Evolutionary conservation across 1,284 basidiomycete species (phyloP).

Genomic region (Malassezia furfur): DNA sequence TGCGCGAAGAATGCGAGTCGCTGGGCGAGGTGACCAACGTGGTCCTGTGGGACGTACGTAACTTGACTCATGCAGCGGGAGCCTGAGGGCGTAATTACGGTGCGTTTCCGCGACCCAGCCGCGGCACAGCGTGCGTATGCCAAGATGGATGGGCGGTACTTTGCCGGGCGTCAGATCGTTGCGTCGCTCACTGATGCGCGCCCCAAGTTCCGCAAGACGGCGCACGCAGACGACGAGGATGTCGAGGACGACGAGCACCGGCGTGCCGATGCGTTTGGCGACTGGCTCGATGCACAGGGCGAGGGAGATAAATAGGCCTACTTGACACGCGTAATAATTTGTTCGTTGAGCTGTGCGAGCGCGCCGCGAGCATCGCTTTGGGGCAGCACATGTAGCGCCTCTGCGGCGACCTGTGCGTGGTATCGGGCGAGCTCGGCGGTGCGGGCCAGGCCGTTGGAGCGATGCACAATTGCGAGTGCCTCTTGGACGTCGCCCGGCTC

Average conservation of each 20-base stretch:
- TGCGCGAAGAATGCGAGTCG: slow-evolving; percentile 76
- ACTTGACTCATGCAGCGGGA: slow-evolving; percentile 59
- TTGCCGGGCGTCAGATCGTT: slow-evolving; percentile 71
- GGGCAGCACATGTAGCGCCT: slow-evolving; percentile 29
- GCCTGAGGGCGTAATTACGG: slow-evolving; percentile 84
- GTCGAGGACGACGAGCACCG: slow-evolving; percentile 7
- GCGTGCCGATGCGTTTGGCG: slow-evolving; percentile 23
- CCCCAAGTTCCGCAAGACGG: slow-evolving; percentile 59
- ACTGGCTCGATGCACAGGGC: slow-evolving; percentile 24
- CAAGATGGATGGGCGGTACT: slow-evolving; percentile 94
- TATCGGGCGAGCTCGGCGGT: slow-evolving; percentile 39
- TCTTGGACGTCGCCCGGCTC: slow-evolving; percentile 73
- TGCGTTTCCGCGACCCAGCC: slow-evolving; percentile 75
- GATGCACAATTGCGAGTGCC: slow-evolving; percentile 51
- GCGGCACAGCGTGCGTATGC: slow-evolving; percentile 41
- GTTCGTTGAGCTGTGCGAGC: slow-evolving; percentile 29
- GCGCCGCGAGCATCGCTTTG: slow-evolving; percentile 36
- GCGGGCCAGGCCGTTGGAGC: slow-evolving; percentile 31
- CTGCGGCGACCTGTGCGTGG: slow-evolving; percentile 28
- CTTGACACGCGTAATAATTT: slow-evolving; percentile 36
- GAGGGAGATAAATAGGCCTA: slow-evolving; percentile 14
- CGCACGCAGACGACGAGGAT: slow-evolving; percentile 19
- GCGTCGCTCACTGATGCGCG: slow-evolving; percentile 71
- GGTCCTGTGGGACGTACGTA: slow-evolving; percentile 68
- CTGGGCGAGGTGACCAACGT: slow-evolving; percentile 94